These are phyloP conservation scores for Xylariaceae sp. DNA, from an alignment of 2,329 filamentous ascomycete species.

Conservation along the genomic window DNA sequence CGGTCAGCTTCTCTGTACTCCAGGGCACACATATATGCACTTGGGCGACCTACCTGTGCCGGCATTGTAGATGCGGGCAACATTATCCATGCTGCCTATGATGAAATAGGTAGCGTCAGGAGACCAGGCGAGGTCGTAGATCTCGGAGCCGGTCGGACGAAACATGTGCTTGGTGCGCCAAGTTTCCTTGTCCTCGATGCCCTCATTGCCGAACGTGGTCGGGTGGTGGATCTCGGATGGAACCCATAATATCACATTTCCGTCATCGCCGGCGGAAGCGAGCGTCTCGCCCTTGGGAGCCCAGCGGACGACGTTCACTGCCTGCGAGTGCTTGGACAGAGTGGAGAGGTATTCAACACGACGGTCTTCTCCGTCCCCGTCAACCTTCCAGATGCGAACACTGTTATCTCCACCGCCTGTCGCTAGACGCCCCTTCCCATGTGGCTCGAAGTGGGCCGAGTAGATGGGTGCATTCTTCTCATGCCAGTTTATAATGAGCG, in stretches of 20 bases:
- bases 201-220: conserved; percentile 72
- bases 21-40: neutral
- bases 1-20: neutral
- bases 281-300: conserved; percentile 89
- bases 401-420: conserved; percentile 96
- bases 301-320: conserved; percentile 96
- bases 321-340: conserved; percentile 87
- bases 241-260: conserved; percentile 94
- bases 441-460: conserved; percentile 91
- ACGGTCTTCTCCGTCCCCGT: conserved; percentile 75
- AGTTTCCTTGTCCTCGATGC: conserved; percentile 87
- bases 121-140: conserved; percentile 98
- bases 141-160: conserved; percentile 87
- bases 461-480: conserved; percentile 96
- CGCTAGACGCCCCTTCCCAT: conserved; percentile 84
- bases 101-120: conserved; percentile 97
- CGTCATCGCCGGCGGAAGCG: conserved; percentile 93
- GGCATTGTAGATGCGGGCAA: conserved; percentile 93
- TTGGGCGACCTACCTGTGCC: conserved; percentile 53
- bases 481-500: conserved; percentile 97
- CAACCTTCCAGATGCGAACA: conserved; percentile 88
- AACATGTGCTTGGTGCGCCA: conserved; percentile 99
- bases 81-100: conserved; percentile 98
- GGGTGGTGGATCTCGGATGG: conserved; percentile 70
- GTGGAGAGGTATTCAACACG: conserved; percentile 91